Evolutionary conservation across 495 filamentous ascomycete genomes (phyloP).

Genomic region (Trichocladium uniseriatum): DNA sequence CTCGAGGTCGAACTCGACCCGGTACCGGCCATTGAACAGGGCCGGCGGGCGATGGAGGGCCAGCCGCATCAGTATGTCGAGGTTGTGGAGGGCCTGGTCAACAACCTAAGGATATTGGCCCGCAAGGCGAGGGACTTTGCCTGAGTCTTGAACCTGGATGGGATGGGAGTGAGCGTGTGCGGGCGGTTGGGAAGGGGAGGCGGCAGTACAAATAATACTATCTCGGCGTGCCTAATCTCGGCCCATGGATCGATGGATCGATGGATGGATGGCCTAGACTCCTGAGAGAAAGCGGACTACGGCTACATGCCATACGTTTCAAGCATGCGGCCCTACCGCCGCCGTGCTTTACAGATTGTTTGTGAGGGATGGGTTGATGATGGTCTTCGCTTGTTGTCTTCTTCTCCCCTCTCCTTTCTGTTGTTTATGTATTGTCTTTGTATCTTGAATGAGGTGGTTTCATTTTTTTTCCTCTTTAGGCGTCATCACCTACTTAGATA

Average conservation of each 20-base stretch:
- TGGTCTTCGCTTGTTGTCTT: neutral
- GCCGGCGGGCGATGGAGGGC: constrained; percentile 45
- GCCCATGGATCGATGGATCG: too few species aligned
- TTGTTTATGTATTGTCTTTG: too few species aligned
- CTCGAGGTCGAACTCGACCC: constrained; percentile 77
- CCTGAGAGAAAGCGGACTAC: too few species aligned
- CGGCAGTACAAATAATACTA: too few species aligned
- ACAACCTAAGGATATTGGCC: constrained; percentile 70
- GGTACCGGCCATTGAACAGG: constrained; percentile 58
- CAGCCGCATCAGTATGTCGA: constrained; percentile 62
- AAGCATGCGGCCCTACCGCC: too few species aligned
- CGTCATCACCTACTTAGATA: constrained; percentile 1
- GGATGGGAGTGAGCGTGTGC: too few species aligned
- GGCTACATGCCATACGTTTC: too few species aligned
- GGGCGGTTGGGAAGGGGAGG: too few species aligned
- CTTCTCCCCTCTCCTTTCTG: neutral
- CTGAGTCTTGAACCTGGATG: neutral
- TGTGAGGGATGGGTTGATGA: too few species aligned
- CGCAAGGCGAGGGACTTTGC: constrained; percentile 26
- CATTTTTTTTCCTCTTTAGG: constrained; percentile 1
- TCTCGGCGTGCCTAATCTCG: too few species aligned
- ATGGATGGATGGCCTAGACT: too few species aligned
- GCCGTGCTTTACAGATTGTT: too few species aligned
- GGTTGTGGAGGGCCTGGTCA: constrained; percentile 70
- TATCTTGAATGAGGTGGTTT: neutral